Base-by-base conservation (phyloP, 352 stramenopile genomes). In the Phytopythium vexans region DNA sequence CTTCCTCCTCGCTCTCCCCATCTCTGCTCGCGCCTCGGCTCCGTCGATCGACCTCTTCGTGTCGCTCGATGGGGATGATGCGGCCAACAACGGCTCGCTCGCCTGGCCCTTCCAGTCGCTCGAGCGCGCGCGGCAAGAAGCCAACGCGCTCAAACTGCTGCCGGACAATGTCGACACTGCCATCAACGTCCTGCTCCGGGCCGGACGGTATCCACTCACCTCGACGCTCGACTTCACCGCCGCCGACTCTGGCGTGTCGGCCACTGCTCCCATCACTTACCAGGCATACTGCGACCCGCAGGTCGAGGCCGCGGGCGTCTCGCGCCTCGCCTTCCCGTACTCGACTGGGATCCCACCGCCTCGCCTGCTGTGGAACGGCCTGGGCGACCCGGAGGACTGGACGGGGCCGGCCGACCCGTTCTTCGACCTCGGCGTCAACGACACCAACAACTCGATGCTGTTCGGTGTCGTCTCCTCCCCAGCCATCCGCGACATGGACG, bases 181-280 rank as follows among this genome's bases (percentile, higher is more conserved):
- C 1, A 81, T 92, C 52, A 87, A 77, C 15, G 77, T 92, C 12
- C 72, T 74, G 37, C 60, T 92, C 6, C 73, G 79, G 7, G 75
- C 52, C 1, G 79, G 82, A 0, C 63, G 68, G 3, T 90, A 92
- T 39, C 65, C 74, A 34, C 58, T 92, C 6, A 52, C 53, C 2
- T 46, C 70, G 5, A 89, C 74, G 14, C 64, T 89, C 15, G 77
- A 89, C 21, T 81, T 90, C 39, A 61, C 58, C 1, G 42, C 47
- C 1, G 46, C 68, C 10, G 79, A 92, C 63, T 73, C 68, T 0
- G 77, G 79, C 11, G 49, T 45, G 11, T 68, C 68, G 0, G 37
- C 41, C 2, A 36, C 58, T 1, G 56, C 71, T 0, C 51, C 54
- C 1, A 68, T 92, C 47, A 85, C 77, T 36, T 92, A 89, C 51